Evolutionary conservation across 2,329 filamentous ascomycete species (phyloP).

Genomic region (Fusarium sarcochroum): DNA sequence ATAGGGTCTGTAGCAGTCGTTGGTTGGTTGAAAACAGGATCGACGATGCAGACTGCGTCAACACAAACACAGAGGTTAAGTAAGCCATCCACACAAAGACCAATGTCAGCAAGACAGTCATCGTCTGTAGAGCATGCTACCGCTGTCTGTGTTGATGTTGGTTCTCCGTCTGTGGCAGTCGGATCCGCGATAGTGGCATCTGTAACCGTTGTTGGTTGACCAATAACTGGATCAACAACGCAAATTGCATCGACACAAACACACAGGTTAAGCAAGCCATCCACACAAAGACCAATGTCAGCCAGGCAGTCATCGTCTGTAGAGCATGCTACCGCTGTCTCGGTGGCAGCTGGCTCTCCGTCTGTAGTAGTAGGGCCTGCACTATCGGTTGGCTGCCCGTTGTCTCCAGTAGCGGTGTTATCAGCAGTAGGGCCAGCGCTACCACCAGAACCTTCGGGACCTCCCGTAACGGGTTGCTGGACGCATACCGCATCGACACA

Average conservation of each 20-base stretch:
- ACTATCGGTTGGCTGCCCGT: not conserved
- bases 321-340: not conserved
- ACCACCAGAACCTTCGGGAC: not conserved
- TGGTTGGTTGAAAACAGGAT: too few relatives aligned
- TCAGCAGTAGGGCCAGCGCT: not conserved
- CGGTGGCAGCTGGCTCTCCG: not conserved
- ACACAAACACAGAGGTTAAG: not conserved
- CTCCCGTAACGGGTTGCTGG: conserved; percentile 5
- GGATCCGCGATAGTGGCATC: too few relatives aligned
- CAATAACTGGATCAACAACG: too few relatives aligned
- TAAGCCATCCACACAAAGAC: not conserved
- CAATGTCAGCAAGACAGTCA: not conserved
- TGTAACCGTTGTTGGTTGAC: too few relatives aligned
- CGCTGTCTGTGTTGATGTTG: too few relatives aligned
- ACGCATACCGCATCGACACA: conserved; percentile 21
- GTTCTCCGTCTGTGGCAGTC: too few relatives aligned
- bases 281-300: not conserved
- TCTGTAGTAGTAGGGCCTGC: not conserved
- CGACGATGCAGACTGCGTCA: not conserved
- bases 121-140: too few relatives aligned
- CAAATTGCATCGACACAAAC: not conserved
- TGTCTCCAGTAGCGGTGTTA: not conserved
- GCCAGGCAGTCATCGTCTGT: not conserved
- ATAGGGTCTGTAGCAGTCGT: too few relatives aligned
- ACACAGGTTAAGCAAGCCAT: not conserved